Evolutionary conservation across 2,329 filamentous ascomycete genomes (phyloP), one percentile per base, ranked within the genome.

Genomic region (Penicillium fuscoglaucum): DNA sequence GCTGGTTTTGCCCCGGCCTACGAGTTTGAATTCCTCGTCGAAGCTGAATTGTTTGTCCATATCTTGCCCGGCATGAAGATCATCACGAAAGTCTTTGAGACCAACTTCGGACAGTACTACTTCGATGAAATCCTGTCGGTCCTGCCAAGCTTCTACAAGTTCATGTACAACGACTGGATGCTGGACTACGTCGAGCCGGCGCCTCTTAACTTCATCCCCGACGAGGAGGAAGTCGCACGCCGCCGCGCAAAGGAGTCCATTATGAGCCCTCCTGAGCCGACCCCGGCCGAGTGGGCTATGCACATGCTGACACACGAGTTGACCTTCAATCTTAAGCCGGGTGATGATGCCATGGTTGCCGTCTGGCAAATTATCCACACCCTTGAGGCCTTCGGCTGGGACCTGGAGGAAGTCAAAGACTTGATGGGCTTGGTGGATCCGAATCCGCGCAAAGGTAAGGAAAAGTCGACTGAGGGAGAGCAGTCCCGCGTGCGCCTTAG

Each of bases 81-180:
- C 35, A 78, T 81, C 28, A 74, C 84, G 0, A 75, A 72, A 0
- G 76, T 90, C 10, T 84, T 81, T 62, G 77, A 85, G 57, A 73
- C 90, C 26, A 82, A 82, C 61, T 80, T 80, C 26, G 88, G 85
- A 2, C 59, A 90, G 26, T 80, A 79, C 61, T 91, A 89, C 70
- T 83, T 92, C 69, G 87, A 87, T 68, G 74, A 79, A 2, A 71
- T 88, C 17, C 70, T 77, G 29, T 79, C 79, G 0, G 70, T 87
- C 12, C 82, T 83, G 57, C 85, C 85, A 3, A 83, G 82, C 0
- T 90, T 89, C 69, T 85, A 89, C 68, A 82, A 79, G 0, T 84
- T 85, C 57, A 76, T 92, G 28, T 82, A 84, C 0, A 90, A 93
- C 70, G 84, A 88, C 64, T 76, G 90, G 63, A 90, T 93, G 87